A percentile compares a stretch with the other conserved stretches of the same genome.
Evolutionary conservation across 1,139 yeast genomes (phyloP).

Genomic region (Kodamaea alishanica): DNA sequence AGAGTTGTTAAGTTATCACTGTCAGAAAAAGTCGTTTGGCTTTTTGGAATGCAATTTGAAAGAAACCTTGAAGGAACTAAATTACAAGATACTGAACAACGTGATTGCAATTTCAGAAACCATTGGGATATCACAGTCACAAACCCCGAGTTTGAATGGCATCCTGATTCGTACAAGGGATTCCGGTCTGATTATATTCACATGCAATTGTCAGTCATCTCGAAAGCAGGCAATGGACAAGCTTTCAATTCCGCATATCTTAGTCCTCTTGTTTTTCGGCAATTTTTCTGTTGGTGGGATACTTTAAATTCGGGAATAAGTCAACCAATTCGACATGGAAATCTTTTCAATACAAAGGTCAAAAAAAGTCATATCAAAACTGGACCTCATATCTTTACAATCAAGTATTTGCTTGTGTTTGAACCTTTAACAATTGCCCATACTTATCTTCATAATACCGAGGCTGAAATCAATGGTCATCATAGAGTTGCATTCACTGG

Average conservation of each 20-base stretch:
- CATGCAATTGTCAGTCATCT: conserved; percentile 40
- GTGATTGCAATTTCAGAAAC: conserved; percentile 33
- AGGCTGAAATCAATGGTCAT: conserved; percentile 40
- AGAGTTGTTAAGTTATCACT: conserved; percentile 38
- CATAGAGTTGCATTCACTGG: conserved; percentile 67
- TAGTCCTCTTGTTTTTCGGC: conserved; percentile 63
- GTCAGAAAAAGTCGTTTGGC: conserved; percentile 41
- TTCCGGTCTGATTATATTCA: conserved; percentile 42
- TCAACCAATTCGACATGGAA: conserved; percentile 73
- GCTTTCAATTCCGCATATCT: conserved; percentile 71
- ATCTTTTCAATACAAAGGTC: conserved; percentile 43
- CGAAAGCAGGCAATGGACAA: conserved; percentile 30
- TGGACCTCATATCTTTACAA: conserved; percentile 73
- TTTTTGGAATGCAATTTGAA: conserved; percentile 41
- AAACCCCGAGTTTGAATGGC: conserved; percentile 37
- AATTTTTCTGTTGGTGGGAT: conserved; percentile 83
- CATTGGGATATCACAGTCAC: conserved; percentile 45
- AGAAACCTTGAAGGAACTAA: conserved; percentile 43
- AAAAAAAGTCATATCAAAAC: conserved; percentile 47
- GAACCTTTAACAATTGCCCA: conserved; percentile 75
- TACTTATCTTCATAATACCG: conserved; percentile 57
- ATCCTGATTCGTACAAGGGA: conserved; percentile 43
- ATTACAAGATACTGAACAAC: conserved; percentile 31
- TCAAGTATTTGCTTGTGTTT: conserved; percentile 73
- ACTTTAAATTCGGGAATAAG: conserved; percentile 67